phyloP scores from a whole-genome alignment of 2,329 filamentous ascomycete species.

The Epichloe uncinata region DNA sequence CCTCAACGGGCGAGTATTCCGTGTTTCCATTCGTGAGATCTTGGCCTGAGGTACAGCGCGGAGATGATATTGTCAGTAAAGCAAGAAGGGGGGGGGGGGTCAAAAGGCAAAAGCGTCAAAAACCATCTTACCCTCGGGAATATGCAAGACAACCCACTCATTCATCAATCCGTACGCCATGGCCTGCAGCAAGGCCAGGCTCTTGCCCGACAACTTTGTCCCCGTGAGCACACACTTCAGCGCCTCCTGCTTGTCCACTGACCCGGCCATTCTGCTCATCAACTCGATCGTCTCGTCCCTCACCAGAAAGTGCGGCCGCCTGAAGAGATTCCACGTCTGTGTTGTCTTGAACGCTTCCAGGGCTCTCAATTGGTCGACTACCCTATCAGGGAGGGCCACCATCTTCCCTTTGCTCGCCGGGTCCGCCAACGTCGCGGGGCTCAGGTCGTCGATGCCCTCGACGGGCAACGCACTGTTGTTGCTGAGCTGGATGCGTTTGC shows the following conservation, averaged over 20 bases:
- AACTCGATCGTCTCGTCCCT: conserved; percentile 66
- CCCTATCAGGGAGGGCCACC: conserved; percentile 50
- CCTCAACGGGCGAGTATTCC: conserved; percentile 60
- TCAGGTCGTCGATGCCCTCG: conserved; percentile 49
- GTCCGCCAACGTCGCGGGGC: conserved; percentile 38
- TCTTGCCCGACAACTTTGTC: conserved; percentile 69
- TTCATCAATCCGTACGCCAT: conserved; percentile 70
- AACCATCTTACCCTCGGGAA: conserved; percentile 63
- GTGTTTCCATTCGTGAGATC: conserved; percentile 71
- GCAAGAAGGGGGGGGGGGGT: neutral
- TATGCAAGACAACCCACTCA: conserved; percentile 76
- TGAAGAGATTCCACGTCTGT: conserved; percentile 80
- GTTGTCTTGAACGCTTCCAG: conserved; percentile 82
- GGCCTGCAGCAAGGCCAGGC: conserved; percentile 69
- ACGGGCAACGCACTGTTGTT: conserved; percentile 88
- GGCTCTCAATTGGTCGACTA: conserved; percentile 71
- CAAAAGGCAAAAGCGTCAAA: too few species aligned
- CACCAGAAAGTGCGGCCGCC: conserved; percentile 65
- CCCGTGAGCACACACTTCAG: conserved; percentile 59
- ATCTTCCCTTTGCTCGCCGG: conserved; percentile 50
- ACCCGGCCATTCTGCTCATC: conserved; percentile 46
- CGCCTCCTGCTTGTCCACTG: conserved; percentile 38
- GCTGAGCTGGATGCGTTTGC: conserved; percentile 81
- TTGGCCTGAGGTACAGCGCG: conserved; percentile 35
- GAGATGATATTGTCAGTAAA: neutral